phyloP scores from a whole-genome alignment of 2,329 filamentous ascomycete species.

The Claviceps sp. region DNA sequence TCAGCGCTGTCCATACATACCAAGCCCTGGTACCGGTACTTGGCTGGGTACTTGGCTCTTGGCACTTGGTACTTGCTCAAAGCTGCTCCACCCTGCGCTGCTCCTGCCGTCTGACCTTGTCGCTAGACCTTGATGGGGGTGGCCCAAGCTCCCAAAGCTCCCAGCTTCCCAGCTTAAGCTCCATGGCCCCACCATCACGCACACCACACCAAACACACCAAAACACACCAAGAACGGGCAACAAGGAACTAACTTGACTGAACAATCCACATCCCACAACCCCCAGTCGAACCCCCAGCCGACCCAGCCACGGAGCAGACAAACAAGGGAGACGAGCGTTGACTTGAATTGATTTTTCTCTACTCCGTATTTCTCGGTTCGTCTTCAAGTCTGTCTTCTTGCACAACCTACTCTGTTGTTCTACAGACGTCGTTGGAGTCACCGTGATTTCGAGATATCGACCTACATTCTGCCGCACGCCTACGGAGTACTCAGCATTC shows the following conservation, averaged over 20 bases:
- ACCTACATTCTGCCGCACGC: no score
- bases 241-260: background rate
- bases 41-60: background rate
- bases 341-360: background rate
- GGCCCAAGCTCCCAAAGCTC: background rate
- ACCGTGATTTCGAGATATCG: no score
- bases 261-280: no score
- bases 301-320: background rate
- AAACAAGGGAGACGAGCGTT: background rate
- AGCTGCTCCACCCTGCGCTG: background rate
- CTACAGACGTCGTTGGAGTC: background rate
- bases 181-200: background rate
- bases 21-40: background rate
- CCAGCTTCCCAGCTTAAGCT: background rate
- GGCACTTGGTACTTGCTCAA: background rate
- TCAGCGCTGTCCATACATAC: background rate
- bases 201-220: background rate
- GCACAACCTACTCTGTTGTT: background rate
- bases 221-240: background rate
- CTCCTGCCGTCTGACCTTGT: background rate
- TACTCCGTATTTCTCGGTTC: no score
- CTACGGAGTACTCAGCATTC: no score
- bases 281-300: background rate
- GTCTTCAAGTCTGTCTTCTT: background rate
- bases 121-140: background rate